A percentile compares a stretch with the other conserved stretches of the same genome.
phyloP scores from a whole-genome alignment of 2,329 filamentous ascomycete genomes.

The Alternaria viburni region DNA sequence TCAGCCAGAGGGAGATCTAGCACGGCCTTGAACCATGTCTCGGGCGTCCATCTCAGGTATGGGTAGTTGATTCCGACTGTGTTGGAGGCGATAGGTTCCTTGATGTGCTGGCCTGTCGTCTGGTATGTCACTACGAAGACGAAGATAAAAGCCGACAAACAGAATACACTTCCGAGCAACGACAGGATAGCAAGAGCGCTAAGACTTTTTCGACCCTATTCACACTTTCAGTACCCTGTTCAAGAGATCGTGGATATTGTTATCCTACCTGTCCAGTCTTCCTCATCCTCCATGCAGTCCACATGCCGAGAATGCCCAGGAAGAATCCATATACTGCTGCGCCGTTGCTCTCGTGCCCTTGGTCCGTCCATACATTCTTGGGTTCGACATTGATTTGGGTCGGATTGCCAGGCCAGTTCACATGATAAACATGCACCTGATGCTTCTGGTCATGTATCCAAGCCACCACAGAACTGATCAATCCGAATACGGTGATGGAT shows the following conservation, averaged over 20 bases:
- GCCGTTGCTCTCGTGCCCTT: constrained; percentile 39
- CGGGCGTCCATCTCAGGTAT: constrained; percentile 39
- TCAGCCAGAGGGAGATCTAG: constrained; percentile 35
- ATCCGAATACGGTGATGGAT: constrained; percentile 37
- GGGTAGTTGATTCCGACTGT: constrained; percentile 28
- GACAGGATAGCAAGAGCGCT: constrained; percentile 45
- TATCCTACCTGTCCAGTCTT: constrained; percentile 11
- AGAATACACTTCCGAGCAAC: constrained; percentile 35
- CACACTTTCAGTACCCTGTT: not conserved
- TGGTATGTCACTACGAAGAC: constrained; percentile 39
- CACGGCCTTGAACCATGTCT: constrained; percentile 43
- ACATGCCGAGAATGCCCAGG: constrained; percentile 37
- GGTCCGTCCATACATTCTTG: constrained; percentile 35
- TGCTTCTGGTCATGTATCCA: constrained; percentile 40
- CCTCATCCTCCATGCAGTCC: constrained; percentile 35
- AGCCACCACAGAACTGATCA: constrained; percentile 44
- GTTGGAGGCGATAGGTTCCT: constrained; percentile 24
- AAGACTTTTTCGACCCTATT: constrained; percentile 37
- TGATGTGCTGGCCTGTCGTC: constrained; percentile 35
- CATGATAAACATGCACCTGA: constrained; percentile 27
- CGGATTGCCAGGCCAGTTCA: constrained; percentile 30
- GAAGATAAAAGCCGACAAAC: constrained; percentile 39
- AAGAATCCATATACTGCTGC: constrained; percentile 44
- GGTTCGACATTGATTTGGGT: constrained; percentile 33
- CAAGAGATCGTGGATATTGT: not conserved